Evolutionary conservation across 2,329 filamentous ascomycete species (phyloP).

Genomic region (Cercospora beticola): DNA sequence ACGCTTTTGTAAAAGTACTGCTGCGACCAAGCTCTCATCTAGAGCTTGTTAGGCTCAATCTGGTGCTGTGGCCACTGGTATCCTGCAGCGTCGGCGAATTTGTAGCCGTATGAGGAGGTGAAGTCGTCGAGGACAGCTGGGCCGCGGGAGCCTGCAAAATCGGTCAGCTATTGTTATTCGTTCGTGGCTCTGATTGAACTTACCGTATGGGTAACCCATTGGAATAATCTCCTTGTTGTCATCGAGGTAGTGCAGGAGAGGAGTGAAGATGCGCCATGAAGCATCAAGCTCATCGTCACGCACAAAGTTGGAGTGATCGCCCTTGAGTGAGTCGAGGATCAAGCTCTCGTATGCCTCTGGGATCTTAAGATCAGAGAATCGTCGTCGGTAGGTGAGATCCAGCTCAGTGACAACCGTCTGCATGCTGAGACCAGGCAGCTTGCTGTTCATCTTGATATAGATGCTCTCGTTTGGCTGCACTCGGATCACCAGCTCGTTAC

Average conservation of each 20-base stretch:
- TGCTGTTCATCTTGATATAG: slow-evolving; percentile 99
- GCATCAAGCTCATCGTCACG: slow-evolving; percentile 95
- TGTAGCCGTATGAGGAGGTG: slow-evolving; percentile 96
- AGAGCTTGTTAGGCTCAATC: slow-evolving; percentile 77
- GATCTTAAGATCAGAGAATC: slow-evolving; percentile 99
- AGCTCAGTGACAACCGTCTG: slow-evolving; percentile 98
- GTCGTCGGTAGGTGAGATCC: slow-evolving; percentile 93
- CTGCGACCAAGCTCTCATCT: slow-evolving; percentile 3
- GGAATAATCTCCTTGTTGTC: slow-evolving; percentile 99
- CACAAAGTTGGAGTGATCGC: slow-evolving; percentile 99
- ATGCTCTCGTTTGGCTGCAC: slow-evolving; percentile 99
- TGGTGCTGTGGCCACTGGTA: slow-evolving; percentile 88
- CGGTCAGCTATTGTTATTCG: slow-evolving; percentile 1
- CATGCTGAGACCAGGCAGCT: slow-evolving; percentile 97
- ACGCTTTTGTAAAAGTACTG: not conserved
- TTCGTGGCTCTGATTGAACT: slow-evolving; percentile 40
- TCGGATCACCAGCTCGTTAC: slow-evolving; percentile 98
- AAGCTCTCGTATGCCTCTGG: slow-evolving; percentile 98
- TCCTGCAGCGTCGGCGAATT: slow-evolving; percentile 93
- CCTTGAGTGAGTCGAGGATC: slow-evolving; percentile 95
- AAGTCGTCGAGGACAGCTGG: slow-evolving; percentile 97
- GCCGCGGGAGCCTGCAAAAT: slow-evolving; percentile 77
- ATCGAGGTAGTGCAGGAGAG: slow-evolving; percentile 94
- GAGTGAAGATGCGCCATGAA: slow-evolving; percentile 97
- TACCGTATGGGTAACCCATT: slow-evolving; percentile 99